Evolutionary conservation across 1,284 basidiomycete genomes (phyloP), one percentile per base, ranked within the genome.

Genomic region (Porodaedalea pini): DNA sequence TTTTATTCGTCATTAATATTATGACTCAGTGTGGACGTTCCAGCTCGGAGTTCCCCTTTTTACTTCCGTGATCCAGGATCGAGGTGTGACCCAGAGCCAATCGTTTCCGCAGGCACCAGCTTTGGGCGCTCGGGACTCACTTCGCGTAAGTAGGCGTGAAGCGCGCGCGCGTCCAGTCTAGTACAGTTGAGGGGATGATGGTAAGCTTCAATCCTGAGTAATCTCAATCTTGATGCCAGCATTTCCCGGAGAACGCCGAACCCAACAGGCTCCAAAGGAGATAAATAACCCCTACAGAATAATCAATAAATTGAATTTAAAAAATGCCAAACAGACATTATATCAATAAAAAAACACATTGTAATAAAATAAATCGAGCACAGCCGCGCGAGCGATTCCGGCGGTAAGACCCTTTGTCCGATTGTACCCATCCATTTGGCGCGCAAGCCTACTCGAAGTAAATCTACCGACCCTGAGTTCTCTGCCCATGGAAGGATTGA

Each of bases 321-420:
- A 47, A 10, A 29, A 31, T 13, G 17, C 3, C 32, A 47, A 47
- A 11, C 6, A 21, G 27, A 45, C 25, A 7, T 23, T 23, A 47
- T 29, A 1, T 13, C 27, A 29, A 27, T 47, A 27, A 31, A 15
- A 23, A 44, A 23, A 23, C n/a, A n/a, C n/a, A n/a, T n/a, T n/a
- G n/a, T n/a, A n/a, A 23, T 23, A n/a, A 19, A 45, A 29, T 45
- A 45, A 45, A 13, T 45, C 11, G 44, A 11, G n/a, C n/a, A 27
- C 45, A 47, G 29, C 45, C 45, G 25, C 29, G 13, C 4, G 29
- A 10, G 25, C 13, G 7, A n/a, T n/a, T 27, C 45, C 45, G 45
- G 45, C 45, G 45, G 45, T 47, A 32, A 47, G 45, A 47, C 45
- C 45, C 29, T 47, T 47, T 47, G 45, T 47, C 45, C 45, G 45